Conservation (phyloP, 2,329 filamentous ascomycete species). For the Fusarium stilboides region DNA sequence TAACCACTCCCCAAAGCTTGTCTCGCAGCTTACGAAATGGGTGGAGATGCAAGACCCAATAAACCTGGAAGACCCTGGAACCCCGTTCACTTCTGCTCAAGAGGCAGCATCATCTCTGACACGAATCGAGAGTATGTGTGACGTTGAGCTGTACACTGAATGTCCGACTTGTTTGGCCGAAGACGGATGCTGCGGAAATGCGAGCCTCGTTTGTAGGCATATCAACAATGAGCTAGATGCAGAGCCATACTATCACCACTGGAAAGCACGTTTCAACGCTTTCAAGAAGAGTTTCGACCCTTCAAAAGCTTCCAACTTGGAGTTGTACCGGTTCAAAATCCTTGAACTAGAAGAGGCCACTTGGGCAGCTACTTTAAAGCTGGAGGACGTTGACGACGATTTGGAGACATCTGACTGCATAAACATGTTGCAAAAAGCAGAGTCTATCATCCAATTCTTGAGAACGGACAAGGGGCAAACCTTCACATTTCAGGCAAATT, state of each 20-base stretch:
- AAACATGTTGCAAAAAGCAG: constrained; percentile 6
- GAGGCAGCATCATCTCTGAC: constrained; percentile 5
- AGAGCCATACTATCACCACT: constrained; percentile 9
- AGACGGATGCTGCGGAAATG: neutral
- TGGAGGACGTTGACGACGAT: neutral
- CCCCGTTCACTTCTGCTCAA: constrained; percentile 15
- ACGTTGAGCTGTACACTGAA: neutral
- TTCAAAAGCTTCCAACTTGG: neutral
- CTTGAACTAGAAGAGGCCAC: constrained; percentile 20
- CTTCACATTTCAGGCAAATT: constrained; percentile 21
- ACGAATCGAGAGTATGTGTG: neutral
- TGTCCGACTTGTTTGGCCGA: neutral
- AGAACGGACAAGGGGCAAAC: neutral
- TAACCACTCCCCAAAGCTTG: constrained; percentile 10
- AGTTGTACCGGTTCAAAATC: neutral
- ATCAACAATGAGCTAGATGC: neutral
- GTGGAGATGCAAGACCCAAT: constrained; percentile 4
- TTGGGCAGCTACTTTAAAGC: constrained; percentile 11
- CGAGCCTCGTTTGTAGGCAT: neutral
- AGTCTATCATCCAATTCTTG: constrained; percentile 2
- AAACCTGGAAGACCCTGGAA: neutral
- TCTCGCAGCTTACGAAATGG: constrained; percentile 3
- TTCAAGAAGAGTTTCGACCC: constrained; percentile 5
- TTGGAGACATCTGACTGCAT: neutral
- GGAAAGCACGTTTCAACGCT: constrained; percentile 10